These are phyloP conservation scores for Turnera subulata DNA, from an alignment of 345 rosid species.

Conservation along the genomic window DNA sequence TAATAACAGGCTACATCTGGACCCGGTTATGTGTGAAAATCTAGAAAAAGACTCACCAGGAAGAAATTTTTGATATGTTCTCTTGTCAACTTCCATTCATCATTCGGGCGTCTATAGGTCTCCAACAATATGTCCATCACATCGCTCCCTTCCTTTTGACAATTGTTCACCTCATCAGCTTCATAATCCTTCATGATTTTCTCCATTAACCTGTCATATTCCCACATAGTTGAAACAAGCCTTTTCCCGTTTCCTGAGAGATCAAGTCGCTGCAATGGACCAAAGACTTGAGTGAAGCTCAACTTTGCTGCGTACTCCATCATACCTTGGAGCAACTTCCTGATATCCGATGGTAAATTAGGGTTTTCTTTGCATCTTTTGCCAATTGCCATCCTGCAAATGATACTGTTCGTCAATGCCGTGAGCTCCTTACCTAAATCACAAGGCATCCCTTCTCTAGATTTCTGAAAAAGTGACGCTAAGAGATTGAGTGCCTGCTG, in stretches of 20 bases:
- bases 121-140: slow-evolving; percentile 57
- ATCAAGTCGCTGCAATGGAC: slow-evolving; percentile 54
- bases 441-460: slow-evolving; percentile 32
- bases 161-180: not conserved
- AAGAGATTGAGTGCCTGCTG: slow-evolving; percentile 44
- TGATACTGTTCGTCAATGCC: slow-evolving; percentile 43
- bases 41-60: slow-evolving; percentile 37
- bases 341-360: slow-evolving; percentile 42
- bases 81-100: slow-evolving; percentile 52
- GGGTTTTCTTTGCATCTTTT: slow-evolving; percentile 47
- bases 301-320: slow-evolving; percentile 52
- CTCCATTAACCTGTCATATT: slow-evolving; percentile 49
- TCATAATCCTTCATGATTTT: slow-evolving; percentile 46
- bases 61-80: slow-evolving; percentile 60
- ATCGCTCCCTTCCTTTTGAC: slow-evolving; percentile 37
- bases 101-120: slow-evolving; percentile 39
- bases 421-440: slow-evolving; percentile 47
- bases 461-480: slow-evolving; percentile 23
- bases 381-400: slow-evolving; percentile 68
- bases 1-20: too few species aligned
- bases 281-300: slow-evolving; percentile 54
- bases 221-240: slow-evolving; percentile 35
- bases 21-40: too few species aligned
- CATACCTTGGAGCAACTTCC: slow-evolving; percentile 33
- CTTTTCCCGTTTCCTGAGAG: slow-evolving; percentile 55